Evolutionary conservation across 2,329 filamentous ascomycete species (phyloP).

Genomic region (Fusarium odoratissimum): DNA sequence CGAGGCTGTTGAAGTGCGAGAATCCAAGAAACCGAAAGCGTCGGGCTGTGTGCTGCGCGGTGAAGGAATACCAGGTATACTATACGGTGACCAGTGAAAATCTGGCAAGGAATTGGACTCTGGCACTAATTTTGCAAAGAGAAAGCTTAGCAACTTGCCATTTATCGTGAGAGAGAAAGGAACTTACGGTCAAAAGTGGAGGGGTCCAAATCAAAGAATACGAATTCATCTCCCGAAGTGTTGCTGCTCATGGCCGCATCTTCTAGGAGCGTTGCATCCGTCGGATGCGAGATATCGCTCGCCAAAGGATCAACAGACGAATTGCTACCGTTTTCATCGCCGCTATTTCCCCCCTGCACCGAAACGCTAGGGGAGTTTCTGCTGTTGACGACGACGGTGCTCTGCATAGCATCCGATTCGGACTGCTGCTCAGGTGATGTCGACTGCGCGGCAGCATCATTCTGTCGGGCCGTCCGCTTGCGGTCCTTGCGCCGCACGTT

Average conservation of each 20-base stretch:
- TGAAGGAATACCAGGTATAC: not conserved
- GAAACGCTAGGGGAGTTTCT: not conserved
- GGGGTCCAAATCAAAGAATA: not conserved
- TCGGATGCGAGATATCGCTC: not conserved
- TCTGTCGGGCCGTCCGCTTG: not conserved
- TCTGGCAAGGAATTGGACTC: not conserved
- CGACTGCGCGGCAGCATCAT: not conserved
- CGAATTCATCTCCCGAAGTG: not conserved
- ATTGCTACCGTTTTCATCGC: not conserved
- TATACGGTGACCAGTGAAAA: not conserved
- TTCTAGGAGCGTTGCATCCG: not conserved
- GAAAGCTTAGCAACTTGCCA: not conserved
- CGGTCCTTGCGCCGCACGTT: not conserved
- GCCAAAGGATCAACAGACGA: not conserved
- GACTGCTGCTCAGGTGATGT: not conserved
- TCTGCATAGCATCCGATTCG: not conserved
- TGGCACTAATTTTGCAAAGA: not conserved
- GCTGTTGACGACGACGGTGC: not conserved
- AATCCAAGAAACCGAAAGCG: no score
- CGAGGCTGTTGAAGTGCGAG: not conserved
- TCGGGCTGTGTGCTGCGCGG: not conserved
- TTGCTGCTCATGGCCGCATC: not conserved
- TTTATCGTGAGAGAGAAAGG: no score
- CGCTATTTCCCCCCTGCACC: rapidly evolving
- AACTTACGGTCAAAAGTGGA: not conserved